phyloP scores from a whole-genome alignment of 495 filamentous ascomycete genomes.

The Pseudoneurospora amorphoporcata region DNA sequence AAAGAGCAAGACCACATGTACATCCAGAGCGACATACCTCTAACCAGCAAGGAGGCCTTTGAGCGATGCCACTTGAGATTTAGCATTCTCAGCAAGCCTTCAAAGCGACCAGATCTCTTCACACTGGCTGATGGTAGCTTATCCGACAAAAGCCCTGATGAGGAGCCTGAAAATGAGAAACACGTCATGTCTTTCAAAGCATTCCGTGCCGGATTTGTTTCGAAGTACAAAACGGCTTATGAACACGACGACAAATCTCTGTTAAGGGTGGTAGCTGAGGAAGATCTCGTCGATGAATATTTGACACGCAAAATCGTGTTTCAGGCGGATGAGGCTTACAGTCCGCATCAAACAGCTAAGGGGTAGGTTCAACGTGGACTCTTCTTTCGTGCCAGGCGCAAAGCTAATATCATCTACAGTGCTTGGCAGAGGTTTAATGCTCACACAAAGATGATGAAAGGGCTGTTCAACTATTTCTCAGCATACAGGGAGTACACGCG shows the following conservation, averaged over 20 bases:
- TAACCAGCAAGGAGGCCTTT: constrained; percentile 15
- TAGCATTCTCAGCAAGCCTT: constrained; percentile 23
- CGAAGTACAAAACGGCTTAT: constrained; percentile 2
- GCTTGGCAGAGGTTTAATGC: constrained; percentile 46
- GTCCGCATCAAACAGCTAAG: constrained; percentile 23
- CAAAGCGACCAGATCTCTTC: too few relatives aligned
- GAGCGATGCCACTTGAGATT: constrained; percentile 40
- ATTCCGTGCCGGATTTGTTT: constrained; percentile 22
- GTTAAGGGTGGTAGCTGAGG: too few relatives aligned
- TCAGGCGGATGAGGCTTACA: constrained; percentile 35
- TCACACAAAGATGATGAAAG: constrained; percentile 50
- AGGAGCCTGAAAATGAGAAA: constrained; percentile 24
- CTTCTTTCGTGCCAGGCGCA: neutral
- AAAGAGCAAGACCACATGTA: constrained; percentile 42
- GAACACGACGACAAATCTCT: neutral
- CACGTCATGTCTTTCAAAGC: constrained; percentile 15
- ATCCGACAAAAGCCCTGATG: neutral
- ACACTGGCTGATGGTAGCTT: neutral
- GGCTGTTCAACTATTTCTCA: constrained; percentile 45
- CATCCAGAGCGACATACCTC: constrained; percentile 35
- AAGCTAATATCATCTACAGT: constrained; percentile 16
- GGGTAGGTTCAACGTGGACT: constrained; percentile 18
- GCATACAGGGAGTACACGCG: constrained; percentile 40
- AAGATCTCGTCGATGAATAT: constrained; percentile 24
- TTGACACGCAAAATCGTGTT: constrained; percentile 41